Base-by-base conservation (phyloP, 441 rosid species). In the Populus tomentosa region DNA sequence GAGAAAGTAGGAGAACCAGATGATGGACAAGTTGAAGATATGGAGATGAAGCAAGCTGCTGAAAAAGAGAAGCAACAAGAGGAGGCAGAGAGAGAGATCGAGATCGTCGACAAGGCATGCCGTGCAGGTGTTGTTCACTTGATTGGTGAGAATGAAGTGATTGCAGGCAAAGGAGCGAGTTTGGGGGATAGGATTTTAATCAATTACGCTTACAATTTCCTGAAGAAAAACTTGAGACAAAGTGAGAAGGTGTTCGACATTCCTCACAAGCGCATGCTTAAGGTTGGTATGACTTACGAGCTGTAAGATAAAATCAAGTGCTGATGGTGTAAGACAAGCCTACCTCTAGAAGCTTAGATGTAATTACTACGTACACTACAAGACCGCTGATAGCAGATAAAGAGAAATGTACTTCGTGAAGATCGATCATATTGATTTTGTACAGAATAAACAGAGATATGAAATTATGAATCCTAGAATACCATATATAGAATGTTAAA, bases 211-310 rank as follows among this genome's bases (percentile, higher is more conserved):
- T 88, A 74, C 67, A 84, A 74, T 78, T 90, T 88, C 76, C 5
- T 89, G 76, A 88, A 84, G 84, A 88, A 71, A 42, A 88, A 86
- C 9, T 35, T 80, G 83, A 86, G 91, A 68, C 90, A 88, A 20
- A 84, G 81, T 53, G 86, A 85, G 26, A 80, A 80, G 67, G 78
- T 90, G 69, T 87, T 87, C 76, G 85, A 85, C 56, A 87, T 85
- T 81, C 92, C 92, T 32, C 89, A 77, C 33, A 71, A 71, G 63
- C 82, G 87, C n/a, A 75, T 85, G 90, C 87, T 90, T 28, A 89
- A 89, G 72, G 89, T 90, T 11, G 87, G 91, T 9, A 87, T 85
- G 89, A 86, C 87, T 69, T 83, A 82, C 23, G 85, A 87, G 75
- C 87, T 87, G 2, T 86, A 78, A 32, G 4, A 20, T 21, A 23